These are phyloP conservation scores for Lagerstroemia fauriei DNA, from an alignment of 441 rosid species.

Conservation along the genomic window DNA sequence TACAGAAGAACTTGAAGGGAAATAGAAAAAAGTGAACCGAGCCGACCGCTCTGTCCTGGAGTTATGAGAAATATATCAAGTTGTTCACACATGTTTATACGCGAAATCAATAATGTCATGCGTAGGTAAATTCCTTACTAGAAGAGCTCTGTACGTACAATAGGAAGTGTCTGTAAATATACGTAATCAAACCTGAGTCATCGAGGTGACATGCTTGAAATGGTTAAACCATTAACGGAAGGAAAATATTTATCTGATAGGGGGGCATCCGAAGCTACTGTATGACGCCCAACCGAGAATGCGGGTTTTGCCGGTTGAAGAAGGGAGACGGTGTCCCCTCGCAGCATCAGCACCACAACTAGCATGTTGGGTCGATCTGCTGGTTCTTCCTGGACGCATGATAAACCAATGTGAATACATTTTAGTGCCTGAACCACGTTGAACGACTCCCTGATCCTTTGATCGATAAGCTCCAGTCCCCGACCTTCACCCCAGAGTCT, in stretches of 20 bases:
- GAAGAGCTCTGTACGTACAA: too few species aligned
- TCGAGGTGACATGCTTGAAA: constrained; percentile 22
- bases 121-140: too few species aligned
- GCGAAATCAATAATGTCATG: too few species aligned
- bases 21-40: too few species aligned
- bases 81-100: too few species aligned
- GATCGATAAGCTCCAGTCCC: constrained; percentile 5
- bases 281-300: constrained; percentile 32
- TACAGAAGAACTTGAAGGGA: too few species aligned
- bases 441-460: neutral
- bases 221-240: constrained; percentile 26
- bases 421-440: neutral
- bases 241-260: neutral
- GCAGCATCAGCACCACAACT: neutral
- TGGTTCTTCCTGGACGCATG: constrained; percentile 15
- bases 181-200: neutral
- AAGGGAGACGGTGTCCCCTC: neutral
- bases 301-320: constrained; percentile 14
- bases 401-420: constrained; percentile 16
- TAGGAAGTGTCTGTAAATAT: too few species aligned
- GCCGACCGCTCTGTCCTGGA: too few species aligned
- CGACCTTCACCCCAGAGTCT: constrained; percentile 5
- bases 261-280: neutral
- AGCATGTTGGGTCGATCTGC: neutral
- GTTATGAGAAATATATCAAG: too few species aligned